A percentile compares a stretch with the other conserved stretches of the same genome.
phyloP scores from a whole-genome alignment of 176 grass and related monocot genomes.

The Triticum timopheevii region DNA sequence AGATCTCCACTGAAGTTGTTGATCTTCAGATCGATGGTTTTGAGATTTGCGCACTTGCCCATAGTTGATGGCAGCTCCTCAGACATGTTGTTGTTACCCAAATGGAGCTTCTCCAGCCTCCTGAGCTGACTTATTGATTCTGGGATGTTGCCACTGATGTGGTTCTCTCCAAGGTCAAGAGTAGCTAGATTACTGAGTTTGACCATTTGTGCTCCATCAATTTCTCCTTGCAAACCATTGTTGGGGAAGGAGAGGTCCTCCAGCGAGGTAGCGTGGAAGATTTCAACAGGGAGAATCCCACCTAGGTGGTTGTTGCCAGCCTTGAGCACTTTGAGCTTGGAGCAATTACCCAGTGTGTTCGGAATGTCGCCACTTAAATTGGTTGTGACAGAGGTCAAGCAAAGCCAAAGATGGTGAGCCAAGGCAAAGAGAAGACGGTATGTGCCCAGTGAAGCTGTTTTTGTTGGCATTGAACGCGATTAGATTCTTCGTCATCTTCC shows the following conservation, averaged over 20 bases:
- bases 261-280: neutral
- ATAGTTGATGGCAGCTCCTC: too few relatives aligned
- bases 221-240: neutral
- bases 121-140: too few relatives aligned
- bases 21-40: neutral
- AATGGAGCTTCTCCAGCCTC: too few relatives aligned
- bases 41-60: neutral
- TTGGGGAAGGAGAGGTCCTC: neutral
- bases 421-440: neutral
- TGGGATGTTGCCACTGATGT: too few relatives aligned
- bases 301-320: neutral
- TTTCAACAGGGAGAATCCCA: neutral
- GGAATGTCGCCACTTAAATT: neutral
- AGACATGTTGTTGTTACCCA: too few relatives aligned
- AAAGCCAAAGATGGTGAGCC: neutral
- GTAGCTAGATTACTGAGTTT: conserved; percentile 18
- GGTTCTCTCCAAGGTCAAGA: neutral
- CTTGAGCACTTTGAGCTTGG: neutral
- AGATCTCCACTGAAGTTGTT: neutral
- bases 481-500: neutral
- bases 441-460: neutral
- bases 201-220: neutral
- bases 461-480: neutral
- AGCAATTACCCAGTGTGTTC: neutral
- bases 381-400: conserved; percentile 24